Percentiles rank a stretch among this genome's conserved stretches.
Evolutionary conservation across 2,329 filamentous ascomycete genomes (phyloP).

Genomic region (Colletotrichum magnum): DNA sequence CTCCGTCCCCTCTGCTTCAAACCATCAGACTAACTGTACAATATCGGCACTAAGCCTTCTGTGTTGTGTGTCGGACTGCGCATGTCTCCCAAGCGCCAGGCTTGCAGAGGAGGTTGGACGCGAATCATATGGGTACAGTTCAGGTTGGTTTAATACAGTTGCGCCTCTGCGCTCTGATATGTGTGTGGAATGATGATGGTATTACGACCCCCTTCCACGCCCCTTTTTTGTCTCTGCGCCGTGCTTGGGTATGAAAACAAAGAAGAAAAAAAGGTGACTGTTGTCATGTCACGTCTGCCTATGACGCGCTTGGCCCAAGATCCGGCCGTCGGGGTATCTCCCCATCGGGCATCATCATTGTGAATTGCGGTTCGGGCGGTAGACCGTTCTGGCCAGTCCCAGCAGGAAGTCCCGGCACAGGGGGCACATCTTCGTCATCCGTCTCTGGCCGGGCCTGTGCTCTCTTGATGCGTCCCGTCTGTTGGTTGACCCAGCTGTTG

Average conservation of each 20-base stretch:
- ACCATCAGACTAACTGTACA: constrained; percentile 23
- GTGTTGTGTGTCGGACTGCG: constrained; percentile 3
- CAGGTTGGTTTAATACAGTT: constrained; percentile 21
- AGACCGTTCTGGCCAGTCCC: constrained; percentile 52
- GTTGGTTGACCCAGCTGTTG: constrained; percentile 76
- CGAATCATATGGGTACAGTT: constrained; percentile 16
- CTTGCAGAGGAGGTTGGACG: constrained; percentile 37
- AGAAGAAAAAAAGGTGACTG: constrained; percentile 29
- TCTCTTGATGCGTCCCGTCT: constrained; percentile 67
- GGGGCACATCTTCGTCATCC: constrained; percentile 51
- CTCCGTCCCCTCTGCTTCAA: not conserved
- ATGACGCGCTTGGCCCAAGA: constrained; percentile 17
- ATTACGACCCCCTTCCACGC: constrained; percentile 27
- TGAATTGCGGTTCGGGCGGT: constrained; percentile 62
- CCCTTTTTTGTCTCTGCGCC: constrained; percentile 17
- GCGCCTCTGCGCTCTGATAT: constrained; percentile 9
- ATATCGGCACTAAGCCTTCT: not conserved
- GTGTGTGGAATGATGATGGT: constrained; percentile 27
- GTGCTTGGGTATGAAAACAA: constrained; percentile 40
- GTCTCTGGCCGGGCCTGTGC: constrained; percentile 57
- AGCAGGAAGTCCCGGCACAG: constrained; percentile 54
- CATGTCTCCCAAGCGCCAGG: constrained; percentile 40
- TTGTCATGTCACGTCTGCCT: constrained; percentile 24
- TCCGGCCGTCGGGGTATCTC: constrained; percentile 62
- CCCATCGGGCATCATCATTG: constrained; percentile 66